Evolutionary conservation across 2,329 filamentous ascomycete genomes (phyloP), one percentile per base, ranked within the genome.

Genomic region (Aspergillus fumigatus): DNA sequence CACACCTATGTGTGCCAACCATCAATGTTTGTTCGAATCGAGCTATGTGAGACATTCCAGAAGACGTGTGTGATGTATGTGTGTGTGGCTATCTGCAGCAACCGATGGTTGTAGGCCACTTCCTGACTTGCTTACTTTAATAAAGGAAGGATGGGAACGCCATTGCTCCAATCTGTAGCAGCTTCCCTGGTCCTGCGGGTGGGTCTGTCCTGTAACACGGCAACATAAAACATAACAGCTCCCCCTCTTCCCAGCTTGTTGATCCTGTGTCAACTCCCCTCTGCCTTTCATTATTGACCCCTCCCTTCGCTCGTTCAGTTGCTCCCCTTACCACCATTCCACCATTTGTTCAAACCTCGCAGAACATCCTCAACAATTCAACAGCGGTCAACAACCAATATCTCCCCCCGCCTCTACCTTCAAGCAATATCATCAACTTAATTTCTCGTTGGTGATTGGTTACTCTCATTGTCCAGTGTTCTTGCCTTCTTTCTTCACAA

Each of bases 221-320:
- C 61, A 61, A 65, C 63, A 66, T 65, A 65, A 66, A 66, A 65
- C 64, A 67, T 63, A 66, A 59, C 62, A 63, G 58, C 59, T 61
- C 54, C 57, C 60, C 58, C 59, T 61, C 56, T 59, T 60, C 61
- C 55, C 51, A 54, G 50, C 53, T 60, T 65, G 62, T 61, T 55
- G 58, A 59, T 57, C 54, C 49, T 45, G 19, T 23, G 14, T 45
- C 41, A 23, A 45, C 50, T 50, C 26, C 26, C 50, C 29, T 29
- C 21, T 19, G 4, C n/a, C 26, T n/a, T 19, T 19, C 21, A 48
- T 26, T 26, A 48, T 25, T 35, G 19, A 47, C 40, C 45, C 43
- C 49, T 40, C 29, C 26, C 47, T 23, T 43, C 26, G 32, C 38
- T 32, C 49, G 19, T 38, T 48, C 54, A 32, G 41, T 38, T 25